A percentile compares a stretch with the other conserved stretches of the same genome.
Evolutionary conservation across 352 stramenopile genomes (phyloP).

Genomic region (Pythium utonaiense): DNA sequence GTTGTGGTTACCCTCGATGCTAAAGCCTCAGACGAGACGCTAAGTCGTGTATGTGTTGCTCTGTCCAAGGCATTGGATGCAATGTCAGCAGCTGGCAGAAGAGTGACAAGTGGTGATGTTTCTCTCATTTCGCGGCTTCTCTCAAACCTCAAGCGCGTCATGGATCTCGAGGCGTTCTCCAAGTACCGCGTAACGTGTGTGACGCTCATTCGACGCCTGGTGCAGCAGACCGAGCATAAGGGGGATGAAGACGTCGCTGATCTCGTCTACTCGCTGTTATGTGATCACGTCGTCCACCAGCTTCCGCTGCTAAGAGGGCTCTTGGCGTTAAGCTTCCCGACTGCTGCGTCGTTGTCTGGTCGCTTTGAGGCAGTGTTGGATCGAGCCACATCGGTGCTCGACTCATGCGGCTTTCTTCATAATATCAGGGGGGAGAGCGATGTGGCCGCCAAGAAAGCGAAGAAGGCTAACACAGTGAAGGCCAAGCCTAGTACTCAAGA

Average conservation of each 20-base stretch:
- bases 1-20: constrained; percentile 13
- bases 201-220: constrained; percentile 38
- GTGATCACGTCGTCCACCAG: constrained; percentile 67
- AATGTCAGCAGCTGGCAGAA: not conserved
- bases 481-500: not conserved
- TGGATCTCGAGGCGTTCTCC: constrained; percentile 11
- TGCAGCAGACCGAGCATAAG: not conserved
- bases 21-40: constrained; percentile 7
- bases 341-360: constrained; percentile 21
- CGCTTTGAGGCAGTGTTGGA: constrained; percentile 9
- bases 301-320: constrained; percentile 47
- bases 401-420: constrained; percentile 33
- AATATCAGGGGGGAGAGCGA: not conserved
- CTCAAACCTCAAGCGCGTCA: constrained; percentile 4
- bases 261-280: constrained; percentile 50
- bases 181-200: constrained; percentile 43
- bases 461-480: not conserved
- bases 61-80: constrained; percentile 1
- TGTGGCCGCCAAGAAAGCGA: not conserved
- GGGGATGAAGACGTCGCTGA: not conserved
- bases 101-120: not conserved
- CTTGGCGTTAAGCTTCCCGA: constrained; percentile 22
- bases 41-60: constrained; percentile 10
- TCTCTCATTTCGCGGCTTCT: constrained; percentile 7
- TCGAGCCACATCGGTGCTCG: constrained; percentile 23